These are phyloP conservation scores for Dactylellina sp. DNA, from an alignment of 2,329 filamentous ascomycete species.

Conservation along the genomic window DNA sequence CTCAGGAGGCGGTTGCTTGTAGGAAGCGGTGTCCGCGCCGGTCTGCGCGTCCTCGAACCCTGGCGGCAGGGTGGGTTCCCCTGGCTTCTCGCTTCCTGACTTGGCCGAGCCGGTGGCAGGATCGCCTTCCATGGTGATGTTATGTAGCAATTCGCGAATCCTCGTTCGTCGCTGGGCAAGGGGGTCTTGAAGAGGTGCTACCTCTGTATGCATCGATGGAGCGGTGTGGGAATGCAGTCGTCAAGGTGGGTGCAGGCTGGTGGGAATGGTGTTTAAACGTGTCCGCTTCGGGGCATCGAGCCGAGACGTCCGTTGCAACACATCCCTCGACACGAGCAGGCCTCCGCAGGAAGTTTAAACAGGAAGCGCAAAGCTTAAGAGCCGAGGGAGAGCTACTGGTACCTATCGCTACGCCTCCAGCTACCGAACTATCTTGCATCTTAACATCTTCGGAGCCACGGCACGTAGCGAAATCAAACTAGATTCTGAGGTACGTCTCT, in stretches of 20 bases:
- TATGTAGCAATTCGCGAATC: conserved; percentile 33
- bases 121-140: conserved; percentile 47
- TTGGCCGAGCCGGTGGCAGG: background rate
- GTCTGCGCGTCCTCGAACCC: conserved; percentile 37
- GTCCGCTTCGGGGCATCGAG: conserved; percentile 41
- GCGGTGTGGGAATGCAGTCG: too few species aligned
- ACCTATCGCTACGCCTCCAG: too few species aligned
- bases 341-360: background rate
- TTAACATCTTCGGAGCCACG: too few species aligned
- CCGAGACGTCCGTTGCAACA: conserved; percentile 41
- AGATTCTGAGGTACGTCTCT: background rate
- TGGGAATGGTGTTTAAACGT: conserved; percentile 3
- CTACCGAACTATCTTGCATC: background rate
- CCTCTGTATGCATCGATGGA: background rate
- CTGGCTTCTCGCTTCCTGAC: background rate
- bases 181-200: background rate
- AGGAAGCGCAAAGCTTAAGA: background rate
- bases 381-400: too few species aligned
- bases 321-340: conserved; percentile 14
- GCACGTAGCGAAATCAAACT: background rate
- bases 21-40: conserved; percentile 25
- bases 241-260: too few species aligned
- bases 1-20: conserved; percentile 77
- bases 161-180: conserved; percentile 17
- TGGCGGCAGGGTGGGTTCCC: conserved; percentile 20